Conservation (phyloP, 257 asterid species). For the Leonotis leonurus region DNA sequence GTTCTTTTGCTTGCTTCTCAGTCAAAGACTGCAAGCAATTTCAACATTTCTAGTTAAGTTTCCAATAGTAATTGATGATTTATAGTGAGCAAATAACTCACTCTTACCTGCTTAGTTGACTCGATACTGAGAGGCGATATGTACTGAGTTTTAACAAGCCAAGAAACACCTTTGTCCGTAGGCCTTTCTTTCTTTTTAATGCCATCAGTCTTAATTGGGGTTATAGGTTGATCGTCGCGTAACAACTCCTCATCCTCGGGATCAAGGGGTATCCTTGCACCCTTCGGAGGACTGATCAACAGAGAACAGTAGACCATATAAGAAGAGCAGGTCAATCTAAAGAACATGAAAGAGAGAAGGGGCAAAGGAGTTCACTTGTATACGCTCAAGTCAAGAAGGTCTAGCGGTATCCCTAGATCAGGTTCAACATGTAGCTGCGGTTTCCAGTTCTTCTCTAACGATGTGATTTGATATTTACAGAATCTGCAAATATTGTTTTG, state of each 20-base stretch:
- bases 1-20: conserved; percentile 85
- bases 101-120: conserved; percentile 73
- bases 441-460: conserved; percentile 91
- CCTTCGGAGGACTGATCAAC: conserved; percentile 76
- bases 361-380: conserved; percentile 54
- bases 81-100: conserved; percentile 3
- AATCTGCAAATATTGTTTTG: conserved; percentile 64
- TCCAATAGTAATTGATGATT: background rate
- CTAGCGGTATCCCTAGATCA: conserved; percentile 93
- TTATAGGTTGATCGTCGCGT: conserved; percentile 78
- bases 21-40: conserved; percentile 56
- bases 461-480: conserved; percentile 69
- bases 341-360: conserved; percentile 10
- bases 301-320: conserved; percentile 15
- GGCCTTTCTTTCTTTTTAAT: conserved; percentile 91
- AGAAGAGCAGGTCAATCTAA: conserved; percentile 12
- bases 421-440: conserved; percentile 91
- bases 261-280: conserved; percentile 59
- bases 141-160: conserved; percentile 97
- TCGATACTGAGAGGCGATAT: conserved; percentile 89
- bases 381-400: conserved; percentile 93
- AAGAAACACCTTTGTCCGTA: conserved; percentile 88
- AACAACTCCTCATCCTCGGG: conserved; percentile 87
- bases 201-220: conserved; percentile 84
- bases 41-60: conserved; percentile 5